Conservation (phyloP, 106 monocot genomes). For the Narthecium ossifragum region DNA sequence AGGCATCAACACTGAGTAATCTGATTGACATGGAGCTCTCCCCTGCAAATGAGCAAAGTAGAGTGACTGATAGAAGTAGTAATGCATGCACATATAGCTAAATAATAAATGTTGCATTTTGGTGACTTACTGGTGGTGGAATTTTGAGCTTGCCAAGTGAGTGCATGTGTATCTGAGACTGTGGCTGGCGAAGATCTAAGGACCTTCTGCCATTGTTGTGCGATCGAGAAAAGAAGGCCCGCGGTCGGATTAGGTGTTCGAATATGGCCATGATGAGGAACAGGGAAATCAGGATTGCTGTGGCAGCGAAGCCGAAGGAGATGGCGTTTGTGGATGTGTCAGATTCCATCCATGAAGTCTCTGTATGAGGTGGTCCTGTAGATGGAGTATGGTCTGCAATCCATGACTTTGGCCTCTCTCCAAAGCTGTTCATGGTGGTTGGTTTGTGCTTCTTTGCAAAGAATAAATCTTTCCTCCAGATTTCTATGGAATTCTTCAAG, state of each 20-base stretch:
- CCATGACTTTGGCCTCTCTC: conserved; percentile 39
- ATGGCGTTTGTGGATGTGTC: conserved; percentile 76
- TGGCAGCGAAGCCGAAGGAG: conserved; percentile 83
- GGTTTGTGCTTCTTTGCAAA: neutral
- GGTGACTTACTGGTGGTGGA: conserved; percentile 32
- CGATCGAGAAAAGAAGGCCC: conserved; percentile 14
- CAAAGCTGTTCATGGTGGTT: conserved; percentile 36
- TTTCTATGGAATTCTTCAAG: too few relatives aligned
- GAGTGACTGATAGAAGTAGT: too few relatives aligned
- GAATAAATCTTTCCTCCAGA: too few relatives aligned
- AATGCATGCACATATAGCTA: neutral
- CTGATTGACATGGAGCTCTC: conserved; percentile 5
- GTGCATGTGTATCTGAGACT: conserved; percentile 8
- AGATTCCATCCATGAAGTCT: conserved; percentile 41
- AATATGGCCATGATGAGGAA: conserved; percentile 95
- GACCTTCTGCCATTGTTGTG: neutral
- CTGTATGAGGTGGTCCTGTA: conserved; percentile 26
- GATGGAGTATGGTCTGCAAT: conserved; percentile 23
- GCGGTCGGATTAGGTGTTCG: conserved; percentile 57
- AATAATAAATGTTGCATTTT: neutral
- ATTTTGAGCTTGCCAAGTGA: conserved; percentile 28
- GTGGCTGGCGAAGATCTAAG: conserved; percentile 4
- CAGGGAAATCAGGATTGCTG: conserved; percentile 74
- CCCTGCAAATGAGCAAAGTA: conserved; percentile 22
- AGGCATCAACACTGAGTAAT: conserved; percentile 75